Evolutionary conservation across 306 rosid species (phyloP).

Genomic region (Crotalaria pallida): DNA sequence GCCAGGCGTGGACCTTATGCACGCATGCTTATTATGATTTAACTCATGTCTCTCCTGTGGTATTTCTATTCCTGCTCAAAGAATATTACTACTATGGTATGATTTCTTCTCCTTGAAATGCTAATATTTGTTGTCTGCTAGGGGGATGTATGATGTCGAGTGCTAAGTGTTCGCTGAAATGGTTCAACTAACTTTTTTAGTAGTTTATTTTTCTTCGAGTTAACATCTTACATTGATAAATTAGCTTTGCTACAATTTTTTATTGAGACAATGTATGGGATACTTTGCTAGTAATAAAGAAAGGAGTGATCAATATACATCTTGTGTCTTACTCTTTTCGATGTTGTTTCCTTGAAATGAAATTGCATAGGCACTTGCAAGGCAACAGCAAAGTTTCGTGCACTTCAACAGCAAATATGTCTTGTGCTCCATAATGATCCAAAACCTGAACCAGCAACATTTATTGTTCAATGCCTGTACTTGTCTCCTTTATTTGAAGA

Average conservation of each 20-base stretch:
- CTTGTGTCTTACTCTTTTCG: slow-evolving; percentile 17
- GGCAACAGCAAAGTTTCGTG: slow-evolving; percentile 82
- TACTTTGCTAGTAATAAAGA: too few relatives aligned
- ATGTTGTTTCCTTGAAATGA: slow-evolving; percentile 28
- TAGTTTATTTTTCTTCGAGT: neutral
- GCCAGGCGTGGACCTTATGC: slow-evolving; percentile 37
- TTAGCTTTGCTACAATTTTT: too few relatives aligned
- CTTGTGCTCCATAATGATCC: slow-evolving; percentile 78
- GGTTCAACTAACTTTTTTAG: slow-evolving; percentile 1
- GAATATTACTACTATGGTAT: slow-evolving; percentile 74
- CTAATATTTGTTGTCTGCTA: neutral
- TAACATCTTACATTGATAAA: neutral
- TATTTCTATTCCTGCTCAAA: slow-evolving; percentile 75
- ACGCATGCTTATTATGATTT: slow-evolving; percentile 69
- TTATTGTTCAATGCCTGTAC: slow-evolving; percentile 71
- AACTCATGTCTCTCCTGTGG: slow-evolving; percentile 60
- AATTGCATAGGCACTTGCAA: slow-evolving; percentile 70
- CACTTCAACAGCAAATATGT: slow-evolving; percentile 75
- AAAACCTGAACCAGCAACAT: slow-evolving; percentile 80
- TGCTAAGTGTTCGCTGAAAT: slow-evolving; percentile 19
- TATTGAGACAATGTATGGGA: too few relatives aligned
- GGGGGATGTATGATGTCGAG: neutral
- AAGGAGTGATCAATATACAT: neutral
- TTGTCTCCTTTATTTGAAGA: slow-evolving; percentile 67
- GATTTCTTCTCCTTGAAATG: slow-evolving; percentile 18